Evolutionary conservation across 352 stramenopile species (phyloP).

Genomic region (Phytophthora pluvialis): DNA sequence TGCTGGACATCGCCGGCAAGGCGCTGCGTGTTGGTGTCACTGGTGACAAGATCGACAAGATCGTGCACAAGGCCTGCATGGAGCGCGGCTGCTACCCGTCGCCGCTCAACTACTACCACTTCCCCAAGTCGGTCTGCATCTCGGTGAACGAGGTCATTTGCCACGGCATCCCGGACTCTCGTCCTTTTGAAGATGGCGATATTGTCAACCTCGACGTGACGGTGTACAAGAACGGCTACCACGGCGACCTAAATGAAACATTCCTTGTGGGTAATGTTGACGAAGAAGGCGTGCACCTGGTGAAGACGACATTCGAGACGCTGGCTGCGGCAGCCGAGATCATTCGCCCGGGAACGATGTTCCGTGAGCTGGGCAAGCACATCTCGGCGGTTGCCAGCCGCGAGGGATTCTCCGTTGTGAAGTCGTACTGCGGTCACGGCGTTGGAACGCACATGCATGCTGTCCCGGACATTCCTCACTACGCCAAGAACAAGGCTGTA

Average conservation of each 20-base stretch:
- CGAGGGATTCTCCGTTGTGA: constrained; percentile 94
- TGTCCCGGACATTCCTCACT: constrained; percentile 97
- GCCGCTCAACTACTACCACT: constrained; percentile 98
- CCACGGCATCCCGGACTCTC: constrained; percentile 97
- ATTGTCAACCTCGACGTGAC: constrained; percentile 99
- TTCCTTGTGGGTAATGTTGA: constrained; percentile 97
- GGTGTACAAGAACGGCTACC: constrained; percentile 96
- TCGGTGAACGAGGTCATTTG: constrained; percentile 97
- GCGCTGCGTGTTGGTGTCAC: constrained; percentile 91
- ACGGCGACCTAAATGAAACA: constrained; percentile 99
- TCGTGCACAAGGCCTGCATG: constrained; percentile 94
- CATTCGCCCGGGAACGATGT: constrained; percentile 95
- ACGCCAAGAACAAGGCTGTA: constrained; percentile 97
- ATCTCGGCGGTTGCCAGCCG: constrained; percentile 90
- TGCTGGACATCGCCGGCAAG: constrained; percentile 95
- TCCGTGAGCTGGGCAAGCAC: constrained; percentile 94
- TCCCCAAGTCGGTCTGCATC: constrained; percentile 93
- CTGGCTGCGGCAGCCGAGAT: constrained; percentile 83
- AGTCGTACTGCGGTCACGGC: constrained; percentile 98
- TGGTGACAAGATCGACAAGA: constrained; percentile 96
- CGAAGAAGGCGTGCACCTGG: constrained; percentile 89
- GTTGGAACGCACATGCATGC: constrained; percentile 98
- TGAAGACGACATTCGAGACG: constrained; percentile 96
- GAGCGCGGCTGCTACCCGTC: constrained; percentile 95
- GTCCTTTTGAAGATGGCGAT: constrained; percentile 94